Base-by-base conservation (phyloP, 2,329 filamentous ascomycete genomes). In the Cytospora schulzeri region DNA sequence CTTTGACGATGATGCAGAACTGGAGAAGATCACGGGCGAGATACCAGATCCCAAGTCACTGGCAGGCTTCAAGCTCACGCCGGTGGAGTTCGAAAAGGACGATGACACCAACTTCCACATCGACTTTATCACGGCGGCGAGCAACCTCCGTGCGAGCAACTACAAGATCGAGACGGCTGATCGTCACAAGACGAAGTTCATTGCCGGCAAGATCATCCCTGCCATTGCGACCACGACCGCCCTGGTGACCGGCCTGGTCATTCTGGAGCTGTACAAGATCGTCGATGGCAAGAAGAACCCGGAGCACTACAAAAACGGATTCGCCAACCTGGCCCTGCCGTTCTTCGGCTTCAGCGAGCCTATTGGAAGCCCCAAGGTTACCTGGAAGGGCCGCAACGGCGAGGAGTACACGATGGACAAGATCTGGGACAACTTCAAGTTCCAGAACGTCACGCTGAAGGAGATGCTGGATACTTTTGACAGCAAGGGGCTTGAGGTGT, bases 281-380 rank as follows among this genome's bases (percentile, higher is more conserved):
- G 83, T 99, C 54, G 95, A 98, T 73, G 94, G 93, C 74, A 97
- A 99, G 83, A 87, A 85, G n/a, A 92, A 98, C 71, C 90, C 97
- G 69, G 95, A 98, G 80, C 91, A 98, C 79, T 99, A 96, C 88
- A 98, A 98, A 86, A 99, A 99, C 75, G 95, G 95, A 19, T 99
- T 99, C 78, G 85, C 98, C 79, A 99, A 99, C 80, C 80, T 99
- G 70, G 95, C 95, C 1, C 81, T 99, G 68, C 95, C 95, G 0
- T 98, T 99, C 85, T 97, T 99, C 71, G 94, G 94, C 48, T 99
- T 99, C 85, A 96, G 92, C 73, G 95, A 99, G 79, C 95, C 95
- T 2, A 96, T 99, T 71, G 88, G 89, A 6, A 97, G 92, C 71
- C 92, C 93, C 33, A 98, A 97, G 85, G 91, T 94, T 69, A 91